A percentile compares a stretch with the other conserved stretches of the same genome.
phyloP scores from a whole-genome alignment of 2,329 filamentous ascomycete species.

The Trichophyton mentagrophytes region DNA sequence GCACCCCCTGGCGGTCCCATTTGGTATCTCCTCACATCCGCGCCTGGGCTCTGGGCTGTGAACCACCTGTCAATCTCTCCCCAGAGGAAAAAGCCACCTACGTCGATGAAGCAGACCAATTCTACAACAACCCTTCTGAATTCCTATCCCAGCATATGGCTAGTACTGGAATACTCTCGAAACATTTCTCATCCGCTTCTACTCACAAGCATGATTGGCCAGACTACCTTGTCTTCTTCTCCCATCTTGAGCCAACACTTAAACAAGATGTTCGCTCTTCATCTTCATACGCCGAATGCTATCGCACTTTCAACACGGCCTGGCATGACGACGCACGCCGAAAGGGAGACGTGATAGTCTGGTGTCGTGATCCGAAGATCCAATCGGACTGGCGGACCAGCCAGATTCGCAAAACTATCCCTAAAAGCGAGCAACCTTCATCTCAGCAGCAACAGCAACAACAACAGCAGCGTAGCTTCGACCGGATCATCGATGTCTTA shows the following conservation, averaged over 20 bases:
- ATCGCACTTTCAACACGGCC: conserved; percentile 47
- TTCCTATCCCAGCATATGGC: conserved; percentile 49
- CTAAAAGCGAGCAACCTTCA: conserved; percentile 2
- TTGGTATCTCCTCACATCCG: conserved; percentile 61
- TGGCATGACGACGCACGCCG: conserved; percentile 52
- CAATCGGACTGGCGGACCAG: conserved; percentile 26
- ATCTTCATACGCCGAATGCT: conserved; percentile 45
- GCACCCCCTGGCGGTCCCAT: conserved; percentile 86
- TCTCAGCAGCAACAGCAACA: conserved; percentile 6
- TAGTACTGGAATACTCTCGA: conserved; percentile 13
- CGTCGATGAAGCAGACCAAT: conserved; percentile 78
- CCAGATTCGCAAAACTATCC: conserved; percentile 5
- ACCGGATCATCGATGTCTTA: conserved; percentile 25
- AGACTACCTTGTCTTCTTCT: conserved; percentile 43
- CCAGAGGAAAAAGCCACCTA: conserved; percentile 52
- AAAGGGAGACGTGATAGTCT: conserved; percentile 50
- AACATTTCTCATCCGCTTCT: conserved; percentile 4
- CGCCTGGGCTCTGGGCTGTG: conserved; percentile 79
- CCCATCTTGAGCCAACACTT: conserved; percentile 42
- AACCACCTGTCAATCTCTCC: conserved; percentile 64
- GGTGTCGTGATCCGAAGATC: conserved; percentile 35
- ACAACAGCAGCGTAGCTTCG: conserved; percentile 26
- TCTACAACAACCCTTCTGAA: conserved; percentile 54
- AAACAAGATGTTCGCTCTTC: conserved; percentile 27
- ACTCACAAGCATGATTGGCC: conserved; percentile 31